Evolutionary conservation across 306 rosid genomes (phyloP), one percentile per base, ranked within the genome.

Genomic region (Oxytropis ochrocephala): DNA sequence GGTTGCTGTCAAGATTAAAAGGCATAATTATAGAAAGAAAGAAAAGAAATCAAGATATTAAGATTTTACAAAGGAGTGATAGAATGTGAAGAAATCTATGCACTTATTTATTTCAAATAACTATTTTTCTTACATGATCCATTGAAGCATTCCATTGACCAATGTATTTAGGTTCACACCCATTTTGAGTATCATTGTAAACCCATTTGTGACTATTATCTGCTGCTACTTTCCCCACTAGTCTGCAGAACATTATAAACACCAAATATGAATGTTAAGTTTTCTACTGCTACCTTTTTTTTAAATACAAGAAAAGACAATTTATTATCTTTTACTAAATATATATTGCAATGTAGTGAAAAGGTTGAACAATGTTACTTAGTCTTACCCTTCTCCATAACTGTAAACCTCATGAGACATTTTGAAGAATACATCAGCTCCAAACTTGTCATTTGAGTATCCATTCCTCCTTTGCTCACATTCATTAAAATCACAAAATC

Each of bases 381-480:
- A 29, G 13, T 32, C 90, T 87, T 76, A 94, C 99, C 97, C 96
- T 72, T 94, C 95, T 66, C 99, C 99, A 78, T 75, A 94, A 72
- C 80, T 94, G 71, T 94, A 91, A 59, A 94, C 99, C 64, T 94
- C 96, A 68, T 94, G 97, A 30, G 99, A 88, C 99, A 94, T 91
- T 81, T 91, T 94, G 95, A 91, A 94, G 86, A 91, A 94, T 43
- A 88, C 73, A 36, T 88, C 89, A 75, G 90, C 88, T 64, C 96
- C 97, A 83, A 94, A 94, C 76, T 80, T 80, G 35, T 73, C 84
- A 43, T 74, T 74, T 24, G 79, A 57, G 81, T 55, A 82, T 53
- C 85, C 87, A 77, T 56, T 80, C 32, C 78, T 83, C 27, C 86
- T 84, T 56, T 74, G 85, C 73, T 88, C 88, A 36, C 99, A 88